Evolutionary conservation across 768 basidiomycete genomes (phyloP), one percentile per base, ranked within the genome.

Genomic region (Dentipellis sp.): DNA sequence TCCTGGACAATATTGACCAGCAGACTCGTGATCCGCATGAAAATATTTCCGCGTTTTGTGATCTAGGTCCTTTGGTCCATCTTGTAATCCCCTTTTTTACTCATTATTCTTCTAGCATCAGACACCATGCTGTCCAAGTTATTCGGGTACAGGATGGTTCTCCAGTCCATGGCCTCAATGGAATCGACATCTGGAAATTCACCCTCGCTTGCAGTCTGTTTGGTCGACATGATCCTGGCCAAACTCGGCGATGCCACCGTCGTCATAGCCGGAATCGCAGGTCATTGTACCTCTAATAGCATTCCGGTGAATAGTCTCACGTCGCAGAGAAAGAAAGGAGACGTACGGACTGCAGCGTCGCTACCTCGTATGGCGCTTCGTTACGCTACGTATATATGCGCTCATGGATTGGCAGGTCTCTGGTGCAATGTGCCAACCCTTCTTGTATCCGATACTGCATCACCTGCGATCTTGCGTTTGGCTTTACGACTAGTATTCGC

Each of bases 191-290:
- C 59, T 11, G 59, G 56, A n/a, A 49, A 67, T 36, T 50, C 64
- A 36, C 45, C 68, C n/a, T 55, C 67, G 3, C 65, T 73, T 11
- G 58, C 78, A n/a, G 68, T 83, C 52, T 88, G 80, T 62, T 88
- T 84, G 82, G 80, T 80, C 10, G 86, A 90, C 56, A 69, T 77
- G 50, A 55, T 88, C 7, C 64, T 90, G 21, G 76, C 76, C 10
- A 80, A 74, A 60, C 63, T 89, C 6, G 74, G 77, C 35, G 71
- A 76, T 50, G 66, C 68, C 11, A 59, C 63, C 19, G 60, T 71
- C 35, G 52, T 60, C n/a, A 48, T 76, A 51, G 69, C 71, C 8
- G 62, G 64, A 29, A 29, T 29, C 6, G 29, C 29, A 29, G 29
- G 29, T 6, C 29, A 29, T 6, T 29, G 3, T 29, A 29, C 29